These are phyloP conservation scores for Ascochyta clinopodiicola DNA, from an alignment of 2,329 filamentous ascomycete genomes.

Conservation along the genomic window DNA sequence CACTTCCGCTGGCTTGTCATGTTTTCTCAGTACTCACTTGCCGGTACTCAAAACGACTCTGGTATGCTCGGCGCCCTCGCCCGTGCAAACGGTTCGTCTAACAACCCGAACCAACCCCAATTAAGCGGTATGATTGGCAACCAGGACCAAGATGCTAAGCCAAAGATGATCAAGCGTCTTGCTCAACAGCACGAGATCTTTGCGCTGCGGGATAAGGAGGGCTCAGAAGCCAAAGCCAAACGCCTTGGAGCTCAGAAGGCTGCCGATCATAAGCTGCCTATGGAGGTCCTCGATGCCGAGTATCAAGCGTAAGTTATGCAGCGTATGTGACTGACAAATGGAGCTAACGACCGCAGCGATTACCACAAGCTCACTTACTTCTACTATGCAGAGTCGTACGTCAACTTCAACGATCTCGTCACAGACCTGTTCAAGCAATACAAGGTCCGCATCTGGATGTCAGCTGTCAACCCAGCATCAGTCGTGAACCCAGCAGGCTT, in stretches of 20 bases:
- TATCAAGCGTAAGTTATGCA: conserved; percentile 89
- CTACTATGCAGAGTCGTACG: conserved; percentile 97
- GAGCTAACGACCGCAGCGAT: conserved; percentile 67
- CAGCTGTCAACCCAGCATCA: conserved; percentile 95
- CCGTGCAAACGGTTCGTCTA: conserved; percentile 42
- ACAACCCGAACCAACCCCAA: conserved; percentile 52
- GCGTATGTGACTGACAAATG: not conserved
- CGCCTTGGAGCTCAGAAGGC: conserved; percentile 96
- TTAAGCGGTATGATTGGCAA: conserved; percentile 59
- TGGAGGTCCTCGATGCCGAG: conserved; percentile 98
- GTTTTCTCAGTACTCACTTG: conserved; percentile 73
- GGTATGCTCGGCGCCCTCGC: conserved; percentile 54
- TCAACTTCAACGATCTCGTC: conserved; percentile 98
- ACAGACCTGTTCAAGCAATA: conserved; percentile 99
- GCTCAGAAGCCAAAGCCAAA: conserved; percentile 96
- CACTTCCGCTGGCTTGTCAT: conserved; percentile 99
- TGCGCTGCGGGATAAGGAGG: conserved; percentile 90
- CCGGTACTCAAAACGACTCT: conserved; percentile 53
- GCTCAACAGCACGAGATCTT: conserved; percentile 91
- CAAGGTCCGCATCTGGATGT: conserved; percentile 99
- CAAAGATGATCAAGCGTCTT: conserved; percentile 94
- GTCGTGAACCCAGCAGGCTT: conserved; percentile 61
- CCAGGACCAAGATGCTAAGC: conserved; percentile 75
- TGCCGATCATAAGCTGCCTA: conserved; percentile 89
- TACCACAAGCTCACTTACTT: conserved; percentile 99